Base-by-base conservation (phyloP, 331 rosid genomes). In the Malus hybrid region DNA sequence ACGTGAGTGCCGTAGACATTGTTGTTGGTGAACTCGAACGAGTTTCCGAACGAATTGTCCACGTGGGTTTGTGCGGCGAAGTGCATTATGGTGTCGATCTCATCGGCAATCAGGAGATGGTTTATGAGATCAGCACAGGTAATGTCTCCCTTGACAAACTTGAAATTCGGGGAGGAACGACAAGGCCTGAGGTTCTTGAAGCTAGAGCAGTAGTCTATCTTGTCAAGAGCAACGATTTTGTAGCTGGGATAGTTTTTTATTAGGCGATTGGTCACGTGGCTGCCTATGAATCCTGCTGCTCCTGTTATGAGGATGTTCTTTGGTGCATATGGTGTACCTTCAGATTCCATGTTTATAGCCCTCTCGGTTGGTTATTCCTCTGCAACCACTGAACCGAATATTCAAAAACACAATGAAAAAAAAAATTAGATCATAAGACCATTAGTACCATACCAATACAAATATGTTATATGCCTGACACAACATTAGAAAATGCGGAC, bases 1-100 rank as follows among this genome's bases (percentile, higher is more conserved):
- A 90, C 91, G 53, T 88, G 93, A 12, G 96, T 90, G 8, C 93
- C 96, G 75, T 88, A 88, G 32, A 90, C 86, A n/a, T 90, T 90
- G 36, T 90, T 90, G 74, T 88, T 87, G 14, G 93, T 90, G 84
- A 90, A 90, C 64, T 90, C 91, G 74, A 90, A 80, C 0, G 93
- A 88, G 82, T 90, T 90, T 1, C 93, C 91, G 76, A 88, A 90
- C 1, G 96, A 90, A 65, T 90, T 90, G 56, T 90, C 96, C 18
- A 90, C 93, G 28, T 90, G 96, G 11, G 93, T 87, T 63, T 90
- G 96, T 6, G 93, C 96, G 6, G 96, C 93, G 73, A 90, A 90
- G 73, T 90, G 90, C 93, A 90, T 88, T 53, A 90, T 82, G 12
- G 93, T 90, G 82, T 90, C 93, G 42, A 88, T 90, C 63, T 87